Conservation (phyloP, 768 basidiomycete genomes). For the Omphalotus guepiniiformis region DNA sequence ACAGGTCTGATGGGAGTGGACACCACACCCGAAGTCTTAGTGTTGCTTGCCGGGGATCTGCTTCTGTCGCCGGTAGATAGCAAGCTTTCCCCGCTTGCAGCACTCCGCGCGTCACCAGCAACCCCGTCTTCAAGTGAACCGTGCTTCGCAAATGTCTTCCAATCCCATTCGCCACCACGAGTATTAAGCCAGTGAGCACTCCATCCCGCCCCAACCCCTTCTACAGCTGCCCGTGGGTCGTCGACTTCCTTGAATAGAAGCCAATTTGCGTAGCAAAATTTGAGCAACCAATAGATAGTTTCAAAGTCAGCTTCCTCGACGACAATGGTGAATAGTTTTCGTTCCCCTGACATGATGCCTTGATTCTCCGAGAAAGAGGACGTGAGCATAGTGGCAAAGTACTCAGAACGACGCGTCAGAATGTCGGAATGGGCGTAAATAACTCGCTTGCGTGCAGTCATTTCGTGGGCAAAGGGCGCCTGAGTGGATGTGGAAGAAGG, state of each 20-base stretch:
- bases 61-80: constrained; percentile 24
- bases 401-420: constrained; percentile 68
- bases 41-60: constrained; percentile 15
- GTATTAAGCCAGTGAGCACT: constrained; percentile 52
- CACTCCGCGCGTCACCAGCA: constrained; percentile 42
- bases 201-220: constrained; percentile 65
- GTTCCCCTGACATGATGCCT: constrained; percentile 34
- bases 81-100: constrained; percentile 48
- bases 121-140: constrained; percentile 29
- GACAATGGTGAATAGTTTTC: constrained; percentile 60
- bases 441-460: constrained; percentile 62
- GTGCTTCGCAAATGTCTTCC: constrained; percentile 54
- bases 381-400: constrained; percentile 70
- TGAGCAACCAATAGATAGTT: constrained; percentile 75
- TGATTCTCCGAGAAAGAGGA: constrained; percentile 64
- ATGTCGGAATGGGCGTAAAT: constrained; percentile 82
- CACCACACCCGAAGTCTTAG: background rate
- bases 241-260: constrained; percentile 65
- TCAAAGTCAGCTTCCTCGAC: constrained; percentile 77
- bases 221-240: constrained; percentile 63
- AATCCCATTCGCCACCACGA: constrained; percentile 59
- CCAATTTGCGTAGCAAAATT: constrained; percentile 76
- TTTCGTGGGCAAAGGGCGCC: constrained; percentile 38
- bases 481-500: constrained; percentile 40
- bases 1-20: background rate